Evolutionary conservation across 805 yeast genomes (phyloP).

Genomic region (Maudiozyma barnettii): DNA sequence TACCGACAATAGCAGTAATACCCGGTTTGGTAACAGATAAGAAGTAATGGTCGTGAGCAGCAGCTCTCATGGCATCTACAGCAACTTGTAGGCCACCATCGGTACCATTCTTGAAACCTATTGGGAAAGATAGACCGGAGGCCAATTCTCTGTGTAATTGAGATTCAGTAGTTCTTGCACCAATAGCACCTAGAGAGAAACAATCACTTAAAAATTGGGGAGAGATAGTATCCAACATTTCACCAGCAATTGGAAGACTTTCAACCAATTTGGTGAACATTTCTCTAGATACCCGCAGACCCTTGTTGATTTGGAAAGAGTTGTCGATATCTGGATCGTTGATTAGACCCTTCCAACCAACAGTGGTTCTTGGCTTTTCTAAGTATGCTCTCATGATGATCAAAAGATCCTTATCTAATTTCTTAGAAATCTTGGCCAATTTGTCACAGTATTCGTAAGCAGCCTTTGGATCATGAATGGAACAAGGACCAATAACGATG

Average conservation of each 20-base stretch:
- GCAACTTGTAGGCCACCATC: conserved; percentile 94
- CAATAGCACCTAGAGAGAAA: conserved; percentile 94
- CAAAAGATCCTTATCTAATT: conserved; percentile 63
- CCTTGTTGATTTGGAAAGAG: conserved; percentile 88
- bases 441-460: conserved; percentile 80
- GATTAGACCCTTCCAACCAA: conserved; percentile 97
- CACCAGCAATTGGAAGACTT: conserved; percentile 87
- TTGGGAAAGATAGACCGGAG: conserved; percentile 94
- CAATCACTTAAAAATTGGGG: conserved; percentile 92
- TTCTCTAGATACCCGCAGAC: conserved; percentile 79
- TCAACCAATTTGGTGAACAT: conserved; percentile 77
- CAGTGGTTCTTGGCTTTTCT: conserved; percentile 97
- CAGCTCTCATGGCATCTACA: conserved; percentile 87
- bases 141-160: conserved; percentile 96
- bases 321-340: conserved; percentile 96
- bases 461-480: conserved; percentile 88
- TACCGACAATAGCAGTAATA: conserved; percentile 89
- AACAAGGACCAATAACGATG: conserved; percentile 93
- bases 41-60: conserved; percentile 89
- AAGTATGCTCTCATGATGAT: conserved; percentile 96
- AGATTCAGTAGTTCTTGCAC: conserved; percentile 97
- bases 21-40: conserved; percentile 94
- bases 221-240: conserved; percentile 95
- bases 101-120: conserved; percentile 96
- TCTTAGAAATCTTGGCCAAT: conserved; percentile 48